Percentiles rank a stretch among this genome's conserved stretches.
These are phyloP conservation scores for Pseudocercospora eumusae DNA, from an alignment of 2,329 filamentous ascomycete genomes.

Conservation along the genomic window DNA sequence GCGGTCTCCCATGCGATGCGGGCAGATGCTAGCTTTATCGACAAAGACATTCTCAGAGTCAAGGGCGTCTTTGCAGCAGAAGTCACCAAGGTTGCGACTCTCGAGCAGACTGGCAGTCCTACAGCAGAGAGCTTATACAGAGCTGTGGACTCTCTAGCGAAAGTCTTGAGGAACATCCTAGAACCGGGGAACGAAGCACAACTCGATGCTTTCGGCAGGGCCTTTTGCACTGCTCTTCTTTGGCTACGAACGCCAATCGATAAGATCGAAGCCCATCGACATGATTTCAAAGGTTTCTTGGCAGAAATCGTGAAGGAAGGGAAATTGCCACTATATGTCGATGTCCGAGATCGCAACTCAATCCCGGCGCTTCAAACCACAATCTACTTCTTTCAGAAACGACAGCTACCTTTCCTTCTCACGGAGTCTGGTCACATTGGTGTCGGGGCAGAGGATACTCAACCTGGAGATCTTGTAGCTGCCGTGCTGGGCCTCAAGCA, in stretches of 20 bases:
- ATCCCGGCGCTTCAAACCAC: neutral
- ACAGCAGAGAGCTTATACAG: neutral
- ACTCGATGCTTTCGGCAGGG: slow-evolving; percentile 6
- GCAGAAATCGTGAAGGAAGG: neutral
- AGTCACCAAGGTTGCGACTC: neutral
- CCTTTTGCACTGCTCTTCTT: slow-evolving; percentile 11
- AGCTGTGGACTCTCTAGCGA: slow-evolving; percentile 11
- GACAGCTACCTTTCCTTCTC: slow-evolving; percentile 13
- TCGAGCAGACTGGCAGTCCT: neutral
- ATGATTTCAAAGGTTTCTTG: slow-evolving; percentile 2
- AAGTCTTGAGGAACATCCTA: slow-evolving; percentile 4
- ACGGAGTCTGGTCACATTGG: slow-evolving; percentile 12
- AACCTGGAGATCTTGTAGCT: slow-evolving; percentile 9
- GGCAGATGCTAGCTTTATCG: slow-evolving; percentile 4
- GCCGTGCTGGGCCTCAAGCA: slow-evolving; percentile 14
- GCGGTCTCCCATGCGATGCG: slow-evolving; percentile 14
- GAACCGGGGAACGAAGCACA: neutral
- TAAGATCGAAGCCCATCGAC: neutral
- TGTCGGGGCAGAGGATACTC: slow-evolving; percentile 6
- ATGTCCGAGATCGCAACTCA: neutral
- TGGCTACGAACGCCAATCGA: slow-evolving; percentile 3
- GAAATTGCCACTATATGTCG: neutral
- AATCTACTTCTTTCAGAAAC: slow-evolving; percentile 11
- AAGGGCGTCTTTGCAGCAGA: slow-evolving; percentile 12
- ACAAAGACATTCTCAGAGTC: slow-evolving; percentile 1